phyloP scores from a whole-genome alignment of 2,329 filamentous ascomycete species.

The Hypomyces rosellus region DNA sequence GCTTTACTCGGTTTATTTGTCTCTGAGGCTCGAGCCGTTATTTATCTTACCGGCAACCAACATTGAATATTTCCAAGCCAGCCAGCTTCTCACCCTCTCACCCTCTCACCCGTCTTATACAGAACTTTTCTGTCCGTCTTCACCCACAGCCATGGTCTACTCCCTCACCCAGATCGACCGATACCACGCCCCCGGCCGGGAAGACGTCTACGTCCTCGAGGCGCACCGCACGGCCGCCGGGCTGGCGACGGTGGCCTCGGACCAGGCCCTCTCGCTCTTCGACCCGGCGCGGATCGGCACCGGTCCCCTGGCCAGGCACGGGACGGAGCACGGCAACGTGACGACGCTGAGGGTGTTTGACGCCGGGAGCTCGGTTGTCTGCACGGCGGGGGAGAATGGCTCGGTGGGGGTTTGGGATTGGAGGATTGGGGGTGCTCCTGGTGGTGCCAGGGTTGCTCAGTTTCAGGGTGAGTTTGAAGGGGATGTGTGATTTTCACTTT shows the following conservation, averaged over 20 bases:
- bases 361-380: constrained; percentile 46
- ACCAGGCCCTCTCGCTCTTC: constrained; percentile 63
- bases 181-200: constrained; percentile 20
- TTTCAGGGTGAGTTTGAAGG: constrained; percentile 37
- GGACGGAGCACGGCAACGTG: constrained; percentile 54
- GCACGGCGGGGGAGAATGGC: constrained; percentile 68
- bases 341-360: constrained; percentile 55
- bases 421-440: constrained; percentile 34
- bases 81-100: too few relatives aligned
- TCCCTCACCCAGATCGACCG: constrained; percentile 26
- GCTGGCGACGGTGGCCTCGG: constrained; percentile 60
- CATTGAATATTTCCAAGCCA: too few relatives aligned
- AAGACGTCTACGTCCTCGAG: constrained; percentile 52
- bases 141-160: constrained; percentile 23
- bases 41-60: too few relatives aligned
- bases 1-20: too few relatives aligned
- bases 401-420: constrained; percentile 61
- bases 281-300: constrained; percentile 50
- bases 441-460: constrained; percentile 34
- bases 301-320: constrained; percentile 39
- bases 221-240: constrained; percentile 45
- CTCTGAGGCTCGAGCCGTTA: too few relatives aligned
- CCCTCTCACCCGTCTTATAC: too few relatives aligned
- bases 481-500: neutral
- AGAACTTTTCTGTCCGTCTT: too few relatives aligned